Evolutionary conservation across 176 grass and related monocot species (phyloP), one percentile per base, ranked within the genome.

Genomic region (Zizania latifolia): DNA sequence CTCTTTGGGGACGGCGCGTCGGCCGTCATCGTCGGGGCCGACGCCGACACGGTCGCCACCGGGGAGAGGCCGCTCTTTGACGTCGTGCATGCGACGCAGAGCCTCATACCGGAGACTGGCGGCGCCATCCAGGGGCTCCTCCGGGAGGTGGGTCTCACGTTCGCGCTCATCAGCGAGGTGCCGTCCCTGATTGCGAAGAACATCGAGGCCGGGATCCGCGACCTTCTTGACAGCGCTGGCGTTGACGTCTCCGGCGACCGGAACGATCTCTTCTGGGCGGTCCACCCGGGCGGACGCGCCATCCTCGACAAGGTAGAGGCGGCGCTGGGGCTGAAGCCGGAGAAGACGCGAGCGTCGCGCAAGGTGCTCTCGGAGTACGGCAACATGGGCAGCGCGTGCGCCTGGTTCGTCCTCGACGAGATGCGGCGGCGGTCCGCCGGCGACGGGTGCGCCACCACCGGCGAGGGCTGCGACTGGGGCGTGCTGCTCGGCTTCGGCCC

Each of bases 1-100:
- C 58, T 85, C 15, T 58, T 85, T 21, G 83, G 44, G 17, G 83
- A 85, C n/a, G 83, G 83, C 5, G 67, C 83, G 22, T 76, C 83
- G 37, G 76, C 83, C 33, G 17, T 86, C 36, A 43, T 86, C 36
- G 76, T 80, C 17, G 83, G 76, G 2, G 65, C 76, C n/a, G 45
- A 16, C 24, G 30, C 2, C 0, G 32, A 38, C 36, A 6, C 40
- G 13, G 40, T 43, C 40, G 13, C 3, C 40, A 14, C 12, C 4
- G 23, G 19, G 6, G 83, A 86, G 83, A 39, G 19, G 32, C 68
- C 68, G 24, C 56, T 71, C n/a, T 86, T 80, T 36, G 60, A 86
- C 4, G 0, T 86, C 50, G 56, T 68, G 13, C 65, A 50, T 0
- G 58, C 83, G 1, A 19, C 19, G 41, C 83, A 86, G 27, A 35